phyloP scores from a whole-genome alignment of 345 rosid species.

The Eucalyptus shirleyi region DNA sequence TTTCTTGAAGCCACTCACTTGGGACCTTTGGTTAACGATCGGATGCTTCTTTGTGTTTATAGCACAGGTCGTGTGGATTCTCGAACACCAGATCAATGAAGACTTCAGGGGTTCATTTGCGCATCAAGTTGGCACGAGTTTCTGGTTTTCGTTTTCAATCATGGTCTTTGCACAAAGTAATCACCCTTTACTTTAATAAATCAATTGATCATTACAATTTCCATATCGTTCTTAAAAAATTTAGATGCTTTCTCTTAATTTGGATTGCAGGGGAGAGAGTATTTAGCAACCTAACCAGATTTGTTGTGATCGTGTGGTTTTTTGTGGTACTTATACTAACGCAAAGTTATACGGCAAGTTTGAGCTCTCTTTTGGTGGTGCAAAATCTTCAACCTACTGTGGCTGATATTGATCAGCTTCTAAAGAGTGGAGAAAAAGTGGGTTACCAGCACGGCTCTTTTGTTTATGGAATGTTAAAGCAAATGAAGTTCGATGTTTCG shows the following conservation, averaged over 20 bases:
- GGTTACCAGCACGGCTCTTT: accelerated
- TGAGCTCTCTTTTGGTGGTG: neutral
- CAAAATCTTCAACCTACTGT: neutral
- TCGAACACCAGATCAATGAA: neutral
- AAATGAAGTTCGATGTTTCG: neutral
- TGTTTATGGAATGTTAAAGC: neutral
- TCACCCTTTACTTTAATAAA: neutral
- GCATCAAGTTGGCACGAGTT: neutral
- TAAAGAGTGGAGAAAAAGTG: neutral
- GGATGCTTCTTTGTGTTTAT: neutral
- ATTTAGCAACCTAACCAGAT: neutral
- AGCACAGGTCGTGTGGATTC: neutral
- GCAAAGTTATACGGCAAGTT: neutral
- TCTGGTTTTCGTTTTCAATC: neutral
- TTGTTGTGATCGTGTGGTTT: neutral
- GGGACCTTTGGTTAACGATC: neutral
- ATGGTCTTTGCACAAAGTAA: neutral
- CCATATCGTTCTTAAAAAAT: neutral
- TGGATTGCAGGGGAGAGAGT: neutral
- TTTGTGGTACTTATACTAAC: neutral
- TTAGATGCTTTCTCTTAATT: neutral
- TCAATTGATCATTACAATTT: neutral
- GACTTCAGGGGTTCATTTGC: neutral
- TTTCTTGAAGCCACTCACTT: neutral
- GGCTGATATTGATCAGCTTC: neutral